Evolutionary conservation across 1,284 basidiomycete genomes (phyloP), one percentile per base, ranked within the genome.

Genomic region (Puccinia horiana): DNA sequence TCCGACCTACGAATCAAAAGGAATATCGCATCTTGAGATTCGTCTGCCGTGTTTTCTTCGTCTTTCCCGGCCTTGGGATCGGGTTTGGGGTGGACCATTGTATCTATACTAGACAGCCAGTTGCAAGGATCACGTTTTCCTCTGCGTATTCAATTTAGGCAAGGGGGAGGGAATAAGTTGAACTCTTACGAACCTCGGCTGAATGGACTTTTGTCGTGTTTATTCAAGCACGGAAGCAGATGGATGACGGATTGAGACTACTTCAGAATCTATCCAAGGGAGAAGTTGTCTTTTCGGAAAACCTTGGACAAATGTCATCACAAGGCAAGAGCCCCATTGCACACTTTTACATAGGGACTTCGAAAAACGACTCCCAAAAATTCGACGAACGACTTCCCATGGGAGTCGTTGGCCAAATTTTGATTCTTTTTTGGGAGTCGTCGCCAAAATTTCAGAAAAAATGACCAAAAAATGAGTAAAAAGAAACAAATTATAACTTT

Each of bases 1-100:
- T 76, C 74, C 26, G 56, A 29, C 54, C 49, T 42, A 11, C 58
- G 74, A 56, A 76, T 76, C 58, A 56, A 76, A 29, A 61, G 52
- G 54, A 63, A 44, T 40, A 76, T 42, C 26, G 52, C 11, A 32
- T 76, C 74, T 61, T 76, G 74, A 23, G 6, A 1, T 23, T 76
- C 54, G 42, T 76, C 74, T 32, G 9, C 49, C 29, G 72, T 14
- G 16, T 52, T 74, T 1, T 74, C 72, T 52, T 74, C 65, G n/a
- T 47, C 65, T 29, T 69, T 69, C n/a, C 44, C 65, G 3, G 65
- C 9, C 40, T 69, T 8, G 5, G 65, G 4, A 14, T 69, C 65
- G 40, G 42, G 40, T 0, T 47, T 69, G 2, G 42, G 23, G 12
- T 40, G 40, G 1, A 20, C 42, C 65, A 69, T 69, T 23, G 1